Percentiles rank a stretch among this genome's conserved stretches.
phyloP scores from a whole-genome alignment of 768 basidiomycete genomes.

The Lactarius pseudohatsudake region DNA sequence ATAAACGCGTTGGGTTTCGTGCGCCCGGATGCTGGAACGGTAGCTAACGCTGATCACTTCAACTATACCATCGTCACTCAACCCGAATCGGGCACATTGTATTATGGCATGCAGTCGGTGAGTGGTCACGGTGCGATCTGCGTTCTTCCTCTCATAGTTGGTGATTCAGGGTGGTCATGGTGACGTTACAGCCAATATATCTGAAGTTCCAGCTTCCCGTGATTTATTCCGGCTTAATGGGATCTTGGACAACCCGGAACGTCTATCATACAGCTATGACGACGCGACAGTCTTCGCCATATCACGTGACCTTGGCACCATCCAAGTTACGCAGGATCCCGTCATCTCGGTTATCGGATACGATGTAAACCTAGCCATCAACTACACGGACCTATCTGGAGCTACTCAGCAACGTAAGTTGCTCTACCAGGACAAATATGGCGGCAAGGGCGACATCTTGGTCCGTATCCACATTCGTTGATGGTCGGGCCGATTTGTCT shows the following conservation, averaged over 20 bases:
- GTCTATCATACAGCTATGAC: too few species aligned
- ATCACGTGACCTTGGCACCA: slow-evolving; percentile 32
- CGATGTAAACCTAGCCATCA: too few species aligned
- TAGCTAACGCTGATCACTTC: too few species aligned
- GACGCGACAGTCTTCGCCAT: slow-evolving; percentile 27
- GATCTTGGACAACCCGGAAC: slow-evolving; percentile 1
- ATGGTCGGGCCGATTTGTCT: too few species aligned
- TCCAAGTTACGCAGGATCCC: slow-evolving; percentile 26
- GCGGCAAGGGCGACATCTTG: too few species aligned
- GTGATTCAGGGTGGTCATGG: slow-evolving; percentile 6
- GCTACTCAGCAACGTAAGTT: slow-evolving; percentile 34
- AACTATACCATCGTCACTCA: too few species aligned
- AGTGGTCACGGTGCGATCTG: not conserved
- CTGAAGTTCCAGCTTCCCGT: slow-evolving; percentile 13
- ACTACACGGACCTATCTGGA: too few species aligned
- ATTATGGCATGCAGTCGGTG: slow-evolving; percentile 24
- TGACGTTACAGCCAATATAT: slow-evolving; percentile 22
- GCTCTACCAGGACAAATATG: slow-evolving; percentile 21
- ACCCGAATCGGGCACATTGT: slow-evolving; percentile 8
- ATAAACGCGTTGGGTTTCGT: too few species aligned
- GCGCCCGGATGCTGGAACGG: too few species aligned
- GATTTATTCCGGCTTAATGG: slow-evolving; percentile 28
- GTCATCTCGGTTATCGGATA: slow-evolving; percentile 35
- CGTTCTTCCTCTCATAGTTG: not conserved
- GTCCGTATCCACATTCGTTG: too few species aligned